Percentiles rank a stretch among this genome's conserved stretches.
phyloP scores from a whole-genome alignment of 257 asterid genomes.

The Solanum bulbocastanum region DNA sequence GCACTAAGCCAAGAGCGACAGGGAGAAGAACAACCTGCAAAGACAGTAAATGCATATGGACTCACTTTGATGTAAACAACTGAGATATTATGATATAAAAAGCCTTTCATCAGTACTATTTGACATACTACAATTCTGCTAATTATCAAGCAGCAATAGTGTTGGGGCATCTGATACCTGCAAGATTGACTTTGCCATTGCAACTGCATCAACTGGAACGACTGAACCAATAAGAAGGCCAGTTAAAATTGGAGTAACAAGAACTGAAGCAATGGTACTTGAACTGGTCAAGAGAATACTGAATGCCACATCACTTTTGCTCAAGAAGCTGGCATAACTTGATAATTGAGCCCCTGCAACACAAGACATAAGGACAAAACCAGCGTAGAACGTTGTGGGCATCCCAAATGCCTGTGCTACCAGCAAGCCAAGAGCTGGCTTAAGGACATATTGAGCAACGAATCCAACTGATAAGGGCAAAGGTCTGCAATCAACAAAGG shows the following conservation, averaged over 20 bases:
- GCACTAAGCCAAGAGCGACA: constrained; percentile 60
- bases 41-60: not conserved
- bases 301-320: constrained; percentile 91
- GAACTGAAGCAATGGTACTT: constrained; percentile 83
- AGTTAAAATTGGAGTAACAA: constrained; percentile 74
- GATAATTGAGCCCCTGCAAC: constrained; percentile 98
- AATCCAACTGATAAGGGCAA: constrained; percentile 69
- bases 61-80: not conserved
- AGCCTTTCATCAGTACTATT: not conserved
- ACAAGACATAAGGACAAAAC: constrained; percentile 82
- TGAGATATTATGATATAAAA: not conserved
- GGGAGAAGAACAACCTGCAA: constrained; percentile 91
- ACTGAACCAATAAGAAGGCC: constrained; percentile 97
- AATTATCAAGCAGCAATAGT: not conserved
- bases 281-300: constrained; percentile 90
- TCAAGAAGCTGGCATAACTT: constrained; percentile 92
- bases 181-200: constrained; percentile 93
- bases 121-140: not conserved
- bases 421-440: constrained; percentile 79
- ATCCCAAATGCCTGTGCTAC: constrained; percentile 78
- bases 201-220: constrained; percentile 87
- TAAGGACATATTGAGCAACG: constrained; percentile 68
- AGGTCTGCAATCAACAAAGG: constrained; percentile 50
- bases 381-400: constrained; percentile 70
- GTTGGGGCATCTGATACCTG: constrained; percentile 42